Evolutionary conservation across 2,329 filamentous ascomycete genomes (phyloP).

Genomic region (Calonectria crousiana): DNA sequence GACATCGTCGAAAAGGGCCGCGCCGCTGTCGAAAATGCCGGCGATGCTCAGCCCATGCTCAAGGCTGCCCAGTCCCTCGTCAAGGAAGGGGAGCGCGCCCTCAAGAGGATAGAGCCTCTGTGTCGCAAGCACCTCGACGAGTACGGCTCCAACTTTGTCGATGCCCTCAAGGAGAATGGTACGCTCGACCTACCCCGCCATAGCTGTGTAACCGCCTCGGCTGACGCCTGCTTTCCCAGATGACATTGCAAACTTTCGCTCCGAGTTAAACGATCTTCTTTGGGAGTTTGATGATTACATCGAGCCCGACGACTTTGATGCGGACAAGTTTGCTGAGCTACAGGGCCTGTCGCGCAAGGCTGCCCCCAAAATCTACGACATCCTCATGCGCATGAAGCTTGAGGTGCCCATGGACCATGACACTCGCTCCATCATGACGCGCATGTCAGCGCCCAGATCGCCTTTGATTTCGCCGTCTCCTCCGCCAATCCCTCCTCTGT

Average conservation of each 20-base stretch:
- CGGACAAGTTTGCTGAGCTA: slow-evolving; percentile 61
- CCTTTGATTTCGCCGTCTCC: slow-evolving; percentile 44
- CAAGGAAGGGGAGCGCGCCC: slow-evolving; percentile 62
- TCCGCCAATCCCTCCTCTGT: slow-evolving; percentile 40
- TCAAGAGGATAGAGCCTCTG: slow-evolving; percentile 64
- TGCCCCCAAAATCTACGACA: slow-evolving; percentile 62
- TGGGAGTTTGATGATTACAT: slow-evolving; percentile 70
- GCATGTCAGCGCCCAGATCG: slow-evolving; percentile 42
- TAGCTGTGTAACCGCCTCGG: neutral
- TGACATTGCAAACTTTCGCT: slow-evolving; percentile 62
- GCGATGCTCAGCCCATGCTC: slow-evolving; percentile 59
- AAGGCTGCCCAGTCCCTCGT: slow-evolving; percentile 61
- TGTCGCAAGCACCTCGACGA: slow-evolving; percentile 62
- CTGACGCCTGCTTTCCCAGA: slow-evolving; percentile 51
- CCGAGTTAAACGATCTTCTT: slow-evolving; percentile 61
- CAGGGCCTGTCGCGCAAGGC: slow-evolving; percentile 61
- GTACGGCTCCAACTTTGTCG: slow-evolving; percentile 62
- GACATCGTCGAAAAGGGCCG: slow-evolving; percentile 66
- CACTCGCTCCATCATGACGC: slow-evolving; percentile 44
- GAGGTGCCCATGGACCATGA: slow-evolving; percentile 48
- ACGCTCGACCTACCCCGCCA: slow-evolving; percentile 26
- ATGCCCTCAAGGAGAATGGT: slow-evolving; percentile 68
- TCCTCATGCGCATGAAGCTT: slow-evolving; percentile 67
- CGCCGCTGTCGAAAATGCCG: slow-evolving; percentile 61
- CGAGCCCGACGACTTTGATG: slow-evolving; percentile 63